A percentile compares a stretch with the other conserved stretches of the same genome.
Evolutionary conservation across 257 asterid species (phyloP).

Genomic region (Rubia yunnanensis): DNA sequence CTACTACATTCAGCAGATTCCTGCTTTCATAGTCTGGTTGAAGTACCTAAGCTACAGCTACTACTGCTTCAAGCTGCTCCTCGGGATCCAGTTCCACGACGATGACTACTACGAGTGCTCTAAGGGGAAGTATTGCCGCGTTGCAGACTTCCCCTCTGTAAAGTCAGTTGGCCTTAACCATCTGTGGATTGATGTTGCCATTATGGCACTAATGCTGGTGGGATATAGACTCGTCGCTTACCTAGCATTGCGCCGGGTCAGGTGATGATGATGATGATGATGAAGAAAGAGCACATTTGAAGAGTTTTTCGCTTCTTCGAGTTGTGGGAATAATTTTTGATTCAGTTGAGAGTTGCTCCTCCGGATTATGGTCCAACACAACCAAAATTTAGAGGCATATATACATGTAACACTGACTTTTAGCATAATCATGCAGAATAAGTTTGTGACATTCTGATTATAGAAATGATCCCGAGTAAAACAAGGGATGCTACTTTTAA

Average conservation of each 20-base stretch:
- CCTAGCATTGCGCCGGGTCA: slow-evolving; percentile 63
- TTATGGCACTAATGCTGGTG: slow-evolving; percentile 73
- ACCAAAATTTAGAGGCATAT: slow-evolving; percentile 10
- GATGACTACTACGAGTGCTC: slow-evolving; percentile 68
- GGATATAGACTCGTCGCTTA: slow-evolving; percentile 76
- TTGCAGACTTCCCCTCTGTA: slow-evolving; percentile 66
- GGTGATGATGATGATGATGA: slow-evolving; percentile 21
- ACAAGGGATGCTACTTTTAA: neutral
- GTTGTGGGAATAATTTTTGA: slow-evolving; percentile 36
- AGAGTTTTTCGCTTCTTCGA: slow-evolving; percentile 26
- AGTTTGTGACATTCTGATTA: neutral
- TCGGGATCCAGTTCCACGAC: slow-evolving; percentile 69
- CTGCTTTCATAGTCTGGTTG: slow-evolving; percentile 74
- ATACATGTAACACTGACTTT: slow-evolving; percentile 12
- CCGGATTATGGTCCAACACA: slow-evolving; percentile 12
- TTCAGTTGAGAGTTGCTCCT: slow-evolving; percentile 15
- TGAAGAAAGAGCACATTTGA: slow-evolving; percentile 18
- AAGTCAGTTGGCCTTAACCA: slow-evolving; percentile 63
- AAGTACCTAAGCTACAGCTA: slow-evolving; percentile 85
- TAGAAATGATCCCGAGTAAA: neutral
- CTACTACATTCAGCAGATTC: slow-evolving; percentile 83
- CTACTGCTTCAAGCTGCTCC: slow-evolving; percentile 77
- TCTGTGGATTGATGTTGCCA: slow-evolving; percentile 54
- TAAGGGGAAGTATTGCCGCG: slow-evolving; percentile 57
- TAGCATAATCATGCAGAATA: slow-evolving; percentile 13